These are phyloP conservation scores for Setaria viridis DNA, from an alignment of 202 grass and related monocot genomes.

Conservation along the genomic window DNA sequence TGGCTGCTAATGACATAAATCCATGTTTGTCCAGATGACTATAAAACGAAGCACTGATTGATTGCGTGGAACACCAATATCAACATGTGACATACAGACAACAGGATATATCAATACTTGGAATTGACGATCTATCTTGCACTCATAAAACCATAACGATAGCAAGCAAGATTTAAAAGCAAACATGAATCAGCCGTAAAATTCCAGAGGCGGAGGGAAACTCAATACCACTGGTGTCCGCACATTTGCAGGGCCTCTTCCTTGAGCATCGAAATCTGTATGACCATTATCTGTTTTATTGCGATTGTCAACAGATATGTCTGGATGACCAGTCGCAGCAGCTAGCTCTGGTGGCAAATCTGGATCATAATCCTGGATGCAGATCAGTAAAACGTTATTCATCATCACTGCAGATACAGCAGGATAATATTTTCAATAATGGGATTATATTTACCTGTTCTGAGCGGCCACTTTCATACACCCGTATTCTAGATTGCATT, in stretches of 20 bases:
- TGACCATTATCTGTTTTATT: constrained; percentile 68
- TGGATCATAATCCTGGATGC: constrained; percentile 87
- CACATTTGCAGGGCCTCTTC: constrained; percentile 58
- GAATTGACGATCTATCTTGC: constrained; percentile 5
- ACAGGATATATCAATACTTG: constrained; percentile 14
- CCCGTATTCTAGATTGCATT: constrained; percentile 99
- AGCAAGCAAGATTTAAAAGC: constrained; percentile 19
- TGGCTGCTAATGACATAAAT: constrained; percentile 1
- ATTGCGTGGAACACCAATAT: constrained; percentile 21
- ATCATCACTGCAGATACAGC: constrained; percentile 31
- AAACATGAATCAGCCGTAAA: constrained; percentile 35
- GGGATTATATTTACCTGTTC: constrained; percentile 69
- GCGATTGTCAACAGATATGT: constrained; percentile 67
- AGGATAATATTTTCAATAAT: constrained; percentile 40
- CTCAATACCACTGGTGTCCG: constrained; percentile 71
- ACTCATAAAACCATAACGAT: constrained; percentile 3
- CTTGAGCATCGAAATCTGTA: constrained; percentile 70
- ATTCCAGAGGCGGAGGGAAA: constrained; percentile 13
- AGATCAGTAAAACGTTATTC: constrained; percentile 44
- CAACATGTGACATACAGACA: constrained; percentile 11
- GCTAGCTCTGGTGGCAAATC: constrained; percentile 99
- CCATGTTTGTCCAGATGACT: background rate
- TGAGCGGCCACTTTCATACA: constrained; percentile 96
- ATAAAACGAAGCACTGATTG: constrained; percentile 8
- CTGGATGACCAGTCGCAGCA: constrained; percentile 81